Evolutionary conservation across 352 stramenopile species (phyloP), one percentile per base, ranked within the genome.

Genomic region (Thraustochytrium striatum): DNA sequence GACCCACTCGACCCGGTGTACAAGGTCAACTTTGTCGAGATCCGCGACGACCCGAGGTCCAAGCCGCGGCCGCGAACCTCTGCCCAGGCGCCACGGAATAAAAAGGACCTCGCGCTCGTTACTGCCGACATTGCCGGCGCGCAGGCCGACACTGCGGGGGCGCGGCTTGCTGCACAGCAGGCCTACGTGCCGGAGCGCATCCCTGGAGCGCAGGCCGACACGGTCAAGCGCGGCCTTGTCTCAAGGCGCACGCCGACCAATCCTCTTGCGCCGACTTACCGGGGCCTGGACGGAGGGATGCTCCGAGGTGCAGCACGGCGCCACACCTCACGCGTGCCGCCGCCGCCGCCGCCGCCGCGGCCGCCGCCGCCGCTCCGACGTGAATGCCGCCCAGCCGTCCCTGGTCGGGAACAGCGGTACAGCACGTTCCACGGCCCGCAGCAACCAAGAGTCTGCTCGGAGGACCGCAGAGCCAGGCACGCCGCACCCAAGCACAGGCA

Each of bases 91-190:
- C 16, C 3, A 9, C 39, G 41, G 19, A n/a, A 25, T 5, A 28
- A 11, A 3, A 35, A 25, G 35, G 65, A 25, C 3, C 52, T 30
- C 39, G 44, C 43, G 8, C 21, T 75, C 1, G 30, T 30, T 9
- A 75, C 65, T 0, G 35, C 33, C 7, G 65, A 75, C 39, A 75
- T 75, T 43, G 30, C 52, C 8, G 65, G 65, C 13, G 65, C 65
- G 21, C 65, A 75, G 25, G 41, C 7, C 25, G 65, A 38, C 16
- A 61, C 65, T 43, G 61, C 43, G 38, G n/a, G 33, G n/a, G n/a
- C 33, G 33, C 16, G 33, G 35, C 33, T n/a, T 2, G 8, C n/a
- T 5, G 7, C 52, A 0, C 32, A 43, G 35, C 35, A 38, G 25
- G 16, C n/a, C 5, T 19, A 25, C 21, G 38, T 58, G 3, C 7